Base-by-base conservation (phyloP, 257 asterid species). In the Solanum tarapatanum region DNA sequence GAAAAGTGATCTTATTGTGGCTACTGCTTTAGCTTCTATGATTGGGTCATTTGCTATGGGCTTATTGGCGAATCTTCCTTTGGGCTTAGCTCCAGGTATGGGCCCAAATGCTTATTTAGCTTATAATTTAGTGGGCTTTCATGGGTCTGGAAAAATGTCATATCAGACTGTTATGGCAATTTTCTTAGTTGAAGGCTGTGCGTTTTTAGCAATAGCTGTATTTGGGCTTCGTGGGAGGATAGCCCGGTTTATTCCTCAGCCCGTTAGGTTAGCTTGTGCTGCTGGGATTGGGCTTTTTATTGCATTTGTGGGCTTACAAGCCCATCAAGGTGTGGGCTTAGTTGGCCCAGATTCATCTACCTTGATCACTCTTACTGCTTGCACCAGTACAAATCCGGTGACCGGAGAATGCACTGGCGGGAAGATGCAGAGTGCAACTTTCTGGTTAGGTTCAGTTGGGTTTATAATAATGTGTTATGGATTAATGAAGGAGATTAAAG, bases 11-110 rank as follows among this genome's bases (percentile, higher is more conserved):
- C 92, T 95, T 19, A 92, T 93, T 24, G 95, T 95, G 21, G 94
- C 90, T 23, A 95, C 98, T 23, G 92, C 95, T 21, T 51, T 94
- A 84, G 90, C 97, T n/a, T 91, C 98, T 84, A 92, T 92, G 96
- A 89, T 95, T 23, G 98, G 93, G 4, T 94, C 95, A 68, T 83
- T 94, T 48, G 93, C 94, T 10, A 95, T 95, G 98, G 98, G 98
- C 87, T 43, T 95, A 6, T 80, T 95, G 3, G 98, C 98, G 3
- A 93, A 95, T 82, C 92, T 95, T 62, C 98, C 98, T 2, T 36
- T 95, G 76, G 98, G 95, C 86, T 87, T 95, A 37, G 98, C 96
- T 43, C 98, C 98, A 0, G 98, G 98, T 1, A 94, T 94, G 98
- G 98, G 98, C 14, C 94, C 95, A 6, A 94, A 94, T 73, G 95